Percentiles rank a stretch among this genome's conserved stretches.
These are phyloP conservation scores for Zygnema circumcarinatum DNA, from an alignment of 139 green algal species.

Conservation along the genomic window DNA sequence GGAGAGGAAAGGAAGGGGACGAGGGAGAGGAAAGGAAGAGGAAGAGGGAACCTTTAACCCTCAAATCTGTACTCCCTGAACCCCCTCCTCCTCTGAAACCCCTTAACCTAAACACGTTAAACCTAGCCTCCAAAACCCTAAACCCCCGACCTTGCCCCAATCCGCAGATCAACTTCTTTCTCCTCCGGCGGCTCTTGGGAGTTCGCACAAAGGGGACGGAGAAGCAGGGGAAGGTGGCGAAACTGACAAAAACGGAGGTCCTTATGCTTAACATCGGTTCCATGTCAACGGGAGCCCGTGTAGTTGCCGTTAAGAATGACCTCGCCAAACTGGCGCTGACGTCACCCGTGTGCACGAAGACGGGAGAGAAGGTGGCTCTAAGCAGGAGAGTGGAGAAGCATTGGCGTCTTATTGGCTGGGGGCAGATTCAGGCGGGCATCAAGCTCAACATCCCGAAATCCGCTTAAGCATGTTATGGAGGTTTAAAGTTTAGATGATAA, in stretches of 20 bases:
- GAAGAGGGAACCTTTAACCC: too few relatives aligned
- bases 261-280: conserved; percentile 99
- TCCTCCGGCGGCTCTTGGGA: conserved; percentile 93
- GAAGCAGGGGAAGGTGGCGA: conserved; percentile 94
- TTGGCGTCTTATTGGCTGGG: conserved; percentile 98
- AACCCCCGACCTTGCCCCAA: too few relatives aligned
- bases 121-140: too few relatives aligned
- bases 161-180: conserved; percentile 96
- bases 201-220: conserved; percentile 84
- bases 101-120: too few relatives aligned
- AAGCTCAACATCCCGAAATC: conserved; percentile 63
- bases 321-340: conserved; percentile 99
- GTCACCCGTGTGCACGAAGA: conserved; percentile 96
- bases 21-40: too few relatives aligned
- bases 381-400: conserved; percentile 95
- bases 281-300: conserved; percentile 96
- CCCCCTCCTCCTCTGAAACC: too few relatives aligned
- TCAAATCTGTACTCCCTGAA: too few relatives aligned
- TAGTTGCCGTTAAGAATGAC: conserved; percentile 95
- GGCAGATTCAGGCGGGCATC: conserved; percentile 89
- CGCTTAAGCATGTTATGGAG: too few relatives aligned
- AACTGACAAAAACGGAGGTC: conserved; percentile 97
- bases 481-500: too few relatives aligned
- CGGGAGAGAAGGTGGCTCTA: conserved; percentile 98
- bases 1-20: too few relatives aligned